phyloP scores from a whole-genome alignment of 345 rosid species.

The Diplotaxis tenuifolia region DNA sequence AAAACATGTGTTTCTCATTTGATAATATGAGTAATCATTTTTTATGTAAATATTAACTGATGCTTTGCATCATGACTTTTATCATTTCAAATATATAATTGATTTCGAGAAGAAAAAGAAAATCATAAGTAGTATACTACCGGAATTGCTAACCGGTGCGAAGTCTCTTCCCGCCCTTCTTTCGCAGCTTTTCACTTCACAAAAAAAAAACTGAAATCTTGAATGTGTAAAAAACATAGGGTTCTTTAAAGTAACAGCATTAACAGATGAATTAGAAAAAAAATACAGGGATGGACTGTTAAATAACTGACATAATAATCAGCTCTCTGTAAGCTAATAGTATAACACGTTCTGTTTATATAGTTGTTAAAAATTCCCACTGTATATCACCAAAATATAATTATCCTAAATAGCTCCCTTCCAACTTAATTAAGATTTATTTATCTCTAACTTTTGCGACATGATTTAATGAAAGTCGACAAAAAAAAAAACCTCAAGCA shows the following conservation, averaged over 20 bases:
- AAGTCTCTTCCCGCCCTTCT: not conserved
- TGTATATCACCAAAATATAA: not conserved
- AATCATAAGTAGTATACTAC: too few relatives aligned
- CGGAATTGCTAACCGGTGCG: not conserved
- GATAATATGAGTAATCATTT: not conserved
- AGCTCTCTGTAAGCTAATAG: not conserved
- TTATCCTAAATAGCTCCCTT: too few relatives aligned
- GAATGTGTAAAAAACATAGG: not conserved
- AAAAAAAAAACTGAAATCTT: not conserved
- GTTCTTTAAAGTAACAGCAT: not conserved
- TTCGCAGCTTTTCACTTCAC: not conserved
- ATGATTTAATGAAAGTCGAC: not conserved
- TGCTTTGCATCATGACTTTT: too few relatives aligned
- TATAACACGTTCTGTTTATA: not conserved
- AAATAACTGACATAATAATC: not conserved
- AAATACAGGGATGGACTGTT: not conserved
- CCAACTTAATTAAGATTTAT: not conserved
- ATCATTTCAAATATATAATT: too few relatives aligned
- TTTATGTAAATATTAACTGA: too few relatives aligned
- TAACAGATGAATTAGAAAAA: not conserved
- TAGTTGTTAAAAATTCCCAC: not conserved
- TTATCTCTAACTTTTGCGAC: not conserved
- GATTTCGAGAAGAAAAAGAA: too few relatives aligned
- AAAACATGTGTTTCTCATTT: not conserved
- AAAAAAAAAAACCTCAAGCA: not conserved